Conservation (phyloP, 768 basidiomycete genomes). For the Rhodotorula babjevae region DNA sequence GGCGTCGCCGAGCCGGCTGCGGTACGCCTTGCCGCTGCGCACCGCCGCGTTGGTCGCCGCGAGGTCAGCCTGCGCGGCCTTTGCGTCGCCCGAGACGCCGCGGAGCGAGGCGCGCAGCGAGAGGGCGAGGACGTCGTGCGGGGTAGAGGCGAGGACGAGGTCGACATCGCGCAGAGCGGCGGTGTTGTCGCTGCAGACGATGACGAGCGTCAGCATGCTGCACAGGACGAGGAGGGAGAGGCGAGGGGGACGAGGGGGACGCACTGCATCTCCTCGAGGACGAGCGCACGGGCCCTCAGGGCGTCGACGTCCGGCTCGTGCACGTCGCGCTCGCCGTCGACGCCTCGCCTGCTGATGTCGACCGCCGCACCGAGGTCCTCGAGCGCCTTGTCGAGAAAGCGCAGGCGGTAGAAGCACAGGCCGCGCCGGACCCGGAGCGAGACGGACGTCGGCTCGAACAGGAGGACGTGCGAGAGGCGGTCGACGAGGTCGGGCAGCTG, state of each 20-base stretch:
- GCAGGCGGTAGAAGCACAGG: constrained; percentile 18
- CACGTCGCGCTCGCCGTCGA: neutral
- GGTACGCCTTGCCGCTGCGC: constrained; percentile 11
- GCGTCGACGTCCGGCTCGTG: constrained; percentile 30
- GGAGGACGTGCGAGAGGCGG: constrained; percentile 31
- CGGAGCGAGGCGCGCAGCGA: constrained; percentile 16
- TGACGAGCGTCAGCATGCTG: accelerated
- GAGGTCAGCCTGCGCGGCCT: constrained; percentile 19
- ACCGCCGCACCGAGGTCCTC: constrained; percentile 24
- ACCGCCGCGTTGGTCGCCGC: constrained; percentile 23
- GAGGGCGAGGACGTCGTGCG: constrained; percentile 30
- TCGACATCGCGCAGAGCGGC: constrained; percentile 7
- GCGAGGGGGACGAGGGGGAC: neutral
- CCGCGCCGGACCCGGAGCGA: constrained; percentile 25
- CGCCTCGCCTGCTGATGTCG: constrained; percentile 4
- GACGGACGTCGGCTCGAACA: constrained; percentile 27
- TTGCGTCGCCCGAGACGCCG: constrained; percentile 8
- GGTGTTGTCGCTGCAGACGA: constrained; percentile 1
- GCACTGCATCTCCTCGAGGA: constrained; percentile 26
- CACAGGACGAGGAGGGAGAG: too few relatives aligned
- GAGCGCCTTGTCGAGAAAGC: constrained; percentile 6
- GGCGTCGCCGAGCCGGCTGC: constrained; percentile 26
- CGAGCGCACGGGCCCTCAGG: constrained; percentile 28
- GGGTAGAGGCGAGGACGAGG: neutral
- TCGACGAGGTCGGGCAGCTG: constrained; percentile 17